Evolutionary conservation across 768 basidiomycete genomes (phyloP).

Genomic region (Lactarius vividus): DNA sequence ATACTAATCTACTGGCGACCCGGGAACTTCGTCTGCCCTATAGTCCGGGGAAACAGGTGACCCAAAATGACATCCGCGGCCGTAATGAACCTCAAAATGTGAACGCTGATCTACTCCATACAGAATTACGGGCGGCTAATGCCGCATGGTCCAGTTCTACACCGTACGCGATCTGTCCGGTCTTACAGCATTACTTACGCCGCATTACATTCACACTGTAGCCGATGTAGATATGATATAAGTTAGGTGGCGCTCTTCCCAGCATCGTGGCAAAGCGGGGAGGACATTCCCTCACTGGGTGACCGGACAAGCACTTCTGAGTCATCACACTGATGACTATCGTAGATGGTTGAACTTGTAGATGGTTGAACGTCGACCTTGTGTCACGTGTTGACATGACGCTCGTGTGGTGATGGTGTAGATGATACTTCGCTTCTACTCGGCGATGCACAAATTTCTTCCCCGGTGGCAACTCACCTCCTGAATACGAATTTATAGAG

Average conservation of each 20-base stretch:
- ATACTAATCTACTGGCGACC: background rate
- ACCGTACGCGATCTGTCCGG: background rate
- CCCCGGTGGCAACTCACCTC: background rate
- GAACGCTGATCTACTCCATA: background rate
- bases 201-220: background rate
- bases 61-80: background rate
- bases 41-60: background rate
- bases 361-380: too few relatives aligned
- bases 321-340: background rate
- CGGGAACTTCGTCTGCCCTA: too few relatives aligned
- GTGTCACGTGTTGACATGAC: background rate
- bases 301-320: background rate
- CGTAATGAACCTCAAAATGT: background rate
- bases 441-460: background rate
- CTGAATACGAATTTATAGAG: too few relatives aligned
- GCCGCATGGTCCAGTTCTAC: background rate
- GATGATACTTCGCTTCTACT: background rate
- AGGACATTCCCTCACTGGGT: background rate
- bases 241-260: background rate
- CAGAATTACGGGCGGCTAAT: too few relatives aligned
- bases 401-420: background rate
- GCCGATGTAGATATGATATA: background rate
- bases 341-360: too few relatives aligned
- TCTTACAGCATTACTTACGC: slow-evolving; percentile 3
- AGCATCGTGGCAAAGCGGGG: background rate